Percentiles rank a stretch among this genome's conserved stretches.
Evolutionary conservation across 2,329 filamentous ascomycete genomes (phyloP).

Genomic region (Verticillium albo-atrum): DNA sequence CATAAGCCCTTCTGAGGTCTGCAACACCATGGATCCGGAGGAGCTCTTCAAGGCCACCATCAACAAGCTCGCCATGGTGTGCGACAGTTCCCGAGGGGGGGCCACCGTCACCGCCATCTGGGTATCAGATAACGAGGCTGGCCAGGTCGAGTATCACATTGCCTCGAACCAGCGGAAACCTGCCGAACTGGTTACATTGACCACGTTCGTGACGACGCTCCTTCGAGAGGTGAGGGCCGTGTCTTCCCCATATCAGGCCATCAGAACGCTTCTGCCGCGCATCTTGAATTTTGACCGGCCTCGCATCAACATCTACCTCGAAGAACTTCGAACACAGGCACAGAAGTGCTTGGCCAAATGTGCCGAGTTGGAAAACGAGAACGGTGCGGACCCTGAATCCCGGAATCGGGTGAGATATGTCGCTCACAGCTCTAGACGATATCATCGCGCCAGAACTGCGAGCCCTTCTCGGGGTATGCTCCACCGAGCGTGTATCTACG

Average conservation of each 20-base stretch:
- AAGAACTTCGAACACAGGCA: not conserved
- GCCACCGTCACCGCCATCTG: conserved; percentile 23
- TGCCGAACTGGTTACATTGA: not conserved
- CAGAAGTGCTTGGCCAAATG: not conserved
- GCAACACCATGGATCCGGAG: conserved; percentile 8
- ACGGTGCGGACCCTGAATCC: not conserved
- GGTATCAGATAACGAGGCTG: conserved; percentile 19
- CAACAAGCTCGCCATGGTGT: conserved; percentile 23
- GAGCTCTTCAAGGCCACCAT: conserved; percentile 20
- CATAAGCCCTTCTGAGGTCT: too few relatives aligned
- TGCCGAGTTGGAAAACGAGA: not conserved
- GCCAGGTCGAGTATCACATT: conserved; percentile 22
- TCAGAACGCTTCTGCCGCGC: not conserved
- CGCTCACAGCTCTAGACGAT: too few relatives aligned
- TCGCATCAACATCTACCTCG: not conserved
- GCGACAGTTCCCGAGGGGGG: conserved; percentile 21
- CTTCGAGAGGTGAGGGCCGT: not conserved
- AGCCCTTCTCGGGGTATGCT: too few relatives aligned
- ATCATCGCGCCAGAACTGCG: too few relatives aligned
- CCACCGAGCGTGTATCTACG: too few relatives aligned
- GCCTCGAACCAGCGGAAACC: conserved; percentile 19
- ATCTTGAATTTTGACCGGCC: conserved; percentile 3
- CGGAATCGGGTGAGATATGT: not conserved
- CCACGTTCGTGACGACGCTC: not conserved
- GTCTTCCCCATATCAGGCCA: not conserved